phyloP scores from a whole-genome alignment of 495 filamentous ascomycete genomes.

The Neurospora sp. region DNA sequence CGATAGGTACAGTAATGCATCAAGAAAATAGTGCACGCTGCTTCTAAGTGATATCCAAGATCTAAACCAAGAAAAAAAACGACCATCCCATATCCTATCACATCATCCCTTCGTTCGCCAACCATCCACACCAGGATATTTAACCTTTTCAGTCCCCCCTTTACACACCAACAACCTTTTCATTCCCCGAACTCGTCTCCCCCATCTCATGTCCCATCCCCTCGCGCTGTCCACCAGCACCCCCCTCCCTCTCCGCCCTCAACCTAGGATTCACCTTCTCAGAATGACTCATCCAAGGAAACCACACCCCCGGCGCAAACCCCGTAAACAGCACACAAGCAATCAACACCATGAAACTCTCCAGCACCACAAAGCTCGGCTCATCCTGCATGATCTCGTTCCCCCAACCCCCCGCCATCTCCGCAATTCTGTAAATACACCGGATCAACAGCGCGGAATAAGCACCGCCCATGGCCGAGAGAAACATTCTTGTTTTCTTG shows the following conservation, averaged over 20 bases:
- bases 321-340: conserved; percentile 24
- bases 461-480: conserved; percentile 40
- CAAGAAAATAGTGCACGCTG: too few species aligned
- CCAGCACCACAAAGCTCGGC: conserved; percentile 51
- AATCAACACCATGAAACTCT: conserved; percentile 36
- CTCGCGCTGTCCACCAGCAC: too few species aligned
- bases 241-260: background rate
- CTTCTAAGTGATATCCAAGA: background rate
- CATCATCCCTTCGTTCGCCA: background rate
- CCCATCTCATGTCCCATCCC: background rate
- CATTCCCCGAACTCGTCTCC: background rate
- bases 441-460: conserved; percentile 52
- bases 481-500: conserved; percentile 42
- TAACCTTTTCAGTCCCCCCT: background rate
- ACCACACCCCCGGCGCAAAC: conserved; percentile 30
- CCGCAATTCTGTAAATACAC: conserved; percentile 59
- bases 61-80: background rate
- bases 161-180: background rate
- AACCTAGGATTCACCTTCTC: background rate
- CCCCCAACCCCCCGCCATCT: conserved; percentile 61
- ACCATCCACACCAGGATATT: background rate
- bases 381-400: conserved; percentile 58
- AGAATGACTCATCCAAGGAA: conserved; percentile 27
- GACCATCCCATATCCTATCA: background rate
- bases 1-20: too few species aligned